Conservation (phyloP, 306 rosid genomes). For the Rosa persica region DNA sequence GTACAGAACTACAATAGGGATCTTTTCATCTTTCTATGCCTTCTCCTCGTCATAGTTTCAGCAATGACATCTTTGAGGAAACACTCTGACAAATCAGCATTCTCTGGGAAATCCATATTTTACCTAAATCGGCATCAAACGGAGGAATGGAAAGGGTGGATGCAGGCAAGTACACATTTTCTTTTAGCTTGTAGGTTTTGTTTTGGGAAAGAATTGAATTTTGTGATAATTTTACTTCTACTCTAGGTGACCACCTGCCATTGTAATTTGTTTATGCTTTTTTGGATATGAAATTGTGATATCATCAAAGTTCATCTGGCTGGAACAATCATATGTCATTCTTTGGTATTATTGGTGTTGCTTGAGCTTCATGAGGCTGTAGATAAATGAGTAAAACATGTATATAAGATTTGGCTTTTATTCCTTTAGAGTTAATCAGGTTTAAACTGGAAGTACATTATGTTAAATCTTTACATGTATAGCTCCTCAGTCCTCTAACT, state of each 20-base stretch:
- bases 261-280: neutral
- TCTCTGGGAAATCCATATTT: slow-evolving; percentile 78
- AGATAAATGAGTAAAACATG: neutral
- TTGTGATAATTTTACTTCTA: slow-evolving; percentile 2
- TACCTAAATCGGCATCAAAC: slow-evolving; percentile 98
- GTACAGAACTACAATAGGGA: slow-evolving; percentile 89
- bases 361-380: slow-evolving; percentile 2
- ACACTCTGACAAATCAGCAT: slow-evolving; percentile 71
- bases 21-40: slow-evolving; percentile 84
- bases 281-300: neutral
- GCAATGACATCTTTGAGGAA: slow-evolving; percentile 94
- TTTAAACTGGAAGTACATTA: neutral
- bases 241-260: neutral
- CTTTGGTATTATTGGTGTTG: neutral
- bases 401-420: neutral
- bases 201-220: slow-evolving; percentile 4
- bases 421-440: neutral
- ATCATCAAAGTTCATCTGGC: neutral
- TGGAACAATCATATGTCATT: neutral
- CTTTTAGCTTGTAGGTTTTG: slow-evolving; percentile 14
- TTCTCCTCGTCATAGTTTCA: slow-evolving; percentile 85
- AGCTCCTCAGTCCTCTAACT: neutral
- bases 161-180: slow-evolving; percentile 78
- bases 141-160: slow-evolving; percentile 99
- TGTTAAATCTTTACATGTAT: neutral